phyloP scores from a whole-genome alignment of 257 asterid genomes.

The Solanum medicagineum region DNA sequence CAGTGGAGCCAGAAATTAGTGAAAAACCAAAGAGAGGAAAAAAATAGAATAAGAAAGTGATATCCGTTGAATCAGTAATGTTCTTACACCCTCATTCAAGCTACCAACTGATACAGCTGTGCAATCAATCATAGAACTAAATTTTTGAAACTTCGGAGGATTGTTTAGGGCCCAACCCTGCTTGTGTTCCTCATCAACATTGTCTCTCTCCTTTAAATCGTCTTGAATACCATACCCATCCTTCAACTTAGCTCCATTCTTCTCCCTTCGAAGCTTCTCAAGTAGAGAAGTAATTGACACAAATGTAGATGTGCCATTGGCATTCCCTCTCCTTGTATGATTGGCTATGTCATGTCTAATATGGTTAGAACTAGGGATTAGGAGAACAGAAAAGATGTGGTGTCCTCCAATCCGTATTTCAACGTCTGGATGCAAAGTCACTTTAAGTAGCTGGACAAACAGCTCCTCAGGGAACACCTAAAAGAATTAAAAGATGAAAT shows the following conservation, averaged over 20 bases:
- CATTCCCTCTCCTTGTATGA: constrained; percentile 55
- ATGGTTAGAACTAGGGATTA: constrained; percentile 57
- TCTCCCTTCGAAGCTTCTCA: constrained; percentile 85
- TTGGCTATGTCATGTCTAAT: constrained; percentile 43
- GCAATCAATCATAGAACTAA: constrained; percentile 65
- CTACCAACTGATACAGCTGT: constrained; percentile 38
- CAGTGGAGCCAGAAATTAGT: background rate
- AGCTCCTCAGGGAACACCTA: constrained; percentile 92
- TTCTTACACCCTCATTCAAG: constrained; percentile 55
- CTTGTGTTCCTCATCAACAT: constrained; percentile 50
- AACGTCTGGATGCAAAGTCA: constrained; percentile 78
- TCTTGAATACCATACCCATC: constrained; percentile 31
- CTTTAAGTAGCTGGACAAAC: constrained; percentile 71
- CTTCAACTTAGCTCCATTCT: constrained; percentile 33
- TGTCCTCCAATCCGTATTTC: constrained; percentile 90
- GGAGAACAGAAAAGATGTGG: constrained; percentile 80
- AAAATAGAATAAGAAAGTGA: background rate
- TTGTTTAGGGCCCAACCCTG: constrained; percentile 53
- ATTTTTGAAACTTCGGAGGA: constrained; percentile 68
- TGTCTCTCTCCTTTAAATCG: constrained; percentile 32
- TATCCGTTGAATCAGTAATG: background rate
- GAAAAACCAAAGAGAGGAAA: background rate
- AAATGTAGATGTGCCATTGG: constrained; percentile 61
- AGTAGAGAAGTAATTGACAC: constrained; percentile 78
- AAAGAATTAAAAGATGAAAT: background rate